Evolutionary conservation across 495 filamentous ascomycete species (phyloP).

Genomic region (Tuber aestivum): DNA sequence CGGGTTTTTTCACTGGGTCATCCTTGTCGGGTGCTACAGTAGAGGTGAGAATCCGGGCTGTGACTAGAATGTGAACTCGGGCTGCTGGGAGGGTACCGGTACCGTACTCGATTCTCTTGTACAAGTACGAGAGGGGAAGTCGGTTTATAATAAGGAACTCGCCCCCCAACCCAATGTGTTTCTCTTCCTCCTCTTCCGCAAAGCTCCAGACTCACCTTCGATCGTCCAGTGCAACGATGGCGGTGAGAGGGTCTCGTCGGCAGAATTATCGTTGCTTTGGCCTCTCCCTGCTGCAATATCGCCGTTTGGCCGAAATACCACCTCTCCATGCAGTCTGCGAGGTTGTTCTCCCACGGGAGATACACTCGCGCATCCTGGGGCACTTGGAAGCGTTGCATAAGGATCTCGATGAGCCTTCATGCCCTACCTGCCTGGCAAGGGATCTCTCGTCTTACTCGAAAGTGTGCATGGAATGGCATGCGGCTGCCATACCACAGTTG

Average conservation of each 20-base stretch:
- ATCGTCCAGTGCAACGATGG: background rate
- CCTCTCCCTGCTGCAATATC: background rate
- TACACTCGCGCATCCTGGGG: constrained; percentile 24
- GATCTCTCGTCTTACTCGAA: constrained; percentile 31
- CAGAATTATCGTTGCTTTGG: background rate
- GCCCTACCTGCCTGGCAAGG: constrained; percentile 24
- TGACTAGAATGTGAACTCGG: background rate
- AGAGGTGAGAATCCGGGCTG: background rate
- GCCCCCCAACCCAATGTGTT: background rate
- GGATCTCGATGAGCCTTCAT: constrained; percentile 20
- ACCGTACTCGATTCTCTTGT: no score
- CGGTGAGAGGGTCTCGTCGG: background rate
- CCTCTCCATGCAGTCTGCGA: background rate
- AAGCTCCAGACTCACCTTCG: background rate
- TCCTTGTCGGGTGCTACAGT: background rate
- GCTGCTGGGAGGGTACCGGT: background rate
- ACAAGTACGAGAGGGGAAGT: background rate
- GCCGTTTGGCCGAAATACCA: background rate
- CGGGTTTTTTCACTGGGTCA: background rate
- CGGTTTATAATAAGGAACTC: background rate
- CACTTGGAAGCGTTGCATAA: constrained; percentile 21
- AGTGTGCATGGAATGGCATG: constrained; percentile 28
- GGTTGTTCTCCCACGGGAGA: constrained; percentile 18
- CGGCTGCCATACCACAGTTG: constrained; percentile 23
- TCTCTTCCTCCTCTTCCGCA: background rate